Evolutionary conservation across 2,329 filamentous ascomycete genomes (phyloP), one percentile per base, ranked within the genome.

Genomic region (Fusarium nygamai): DNA sequence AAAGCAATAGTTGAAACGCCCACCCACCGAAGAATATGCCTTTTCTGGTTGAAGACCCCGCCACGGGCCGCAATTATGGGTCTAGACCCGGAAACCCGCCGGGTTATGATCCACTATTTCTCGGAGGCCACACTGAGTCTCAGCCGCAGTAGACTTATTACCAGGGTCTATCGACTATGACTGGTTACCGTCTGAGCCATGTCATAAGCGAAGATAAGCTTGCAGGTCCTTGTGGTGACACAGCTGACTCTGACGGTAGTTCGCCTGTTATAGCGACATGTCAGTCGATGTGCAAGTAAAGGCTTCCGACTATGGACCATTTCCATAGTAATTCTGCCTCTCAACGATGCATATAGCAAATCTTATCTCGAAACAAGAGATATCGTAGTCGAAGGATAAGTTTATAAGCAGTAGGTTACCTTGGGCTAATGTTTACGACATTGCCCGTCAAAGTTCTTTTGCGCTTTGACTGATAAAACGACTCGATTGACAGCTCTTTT

Each of bases 21-120:
- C 46, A 44, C 46, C n/a, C 53, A 60, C 44, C 34, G 43, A 61
- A 17, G 48, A 38, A 67, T 34, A 61, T 53, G 38, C 48, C 64
- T 24, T 43, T 54, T 44, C 12, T 39, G n/a, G 47, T 36, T 48
- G 48, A 34, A 31, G 33, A 50, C 29, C 59, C 67, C 29, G 17
- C 54, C 27, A 59, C 67, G 64, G 72, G 68, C 71, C 72, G 72
- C 60, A 74, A 57, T 69, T 72, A 65, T 74, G 72, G 72, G 61
- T 41, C 62, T 69, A 46, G 64, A 51, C 64, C 51, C 64, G 67
- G 54, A 39, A 54, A 44, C 31, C 57, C 36, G 34, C 14, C 58
- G 41, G 51, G 29, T 39, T 8, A 19, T 14, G 44, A 22, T 17
- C 71, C 71, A 73, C 71, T 58, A 39, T 56, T 64, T 50, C 57